Percentiles rank a stretch among this genome's conserved stretches.
Conservation (phyloP, 371 early-diverging fungal genomes). For the Fennellomyces sp. region DNA sequence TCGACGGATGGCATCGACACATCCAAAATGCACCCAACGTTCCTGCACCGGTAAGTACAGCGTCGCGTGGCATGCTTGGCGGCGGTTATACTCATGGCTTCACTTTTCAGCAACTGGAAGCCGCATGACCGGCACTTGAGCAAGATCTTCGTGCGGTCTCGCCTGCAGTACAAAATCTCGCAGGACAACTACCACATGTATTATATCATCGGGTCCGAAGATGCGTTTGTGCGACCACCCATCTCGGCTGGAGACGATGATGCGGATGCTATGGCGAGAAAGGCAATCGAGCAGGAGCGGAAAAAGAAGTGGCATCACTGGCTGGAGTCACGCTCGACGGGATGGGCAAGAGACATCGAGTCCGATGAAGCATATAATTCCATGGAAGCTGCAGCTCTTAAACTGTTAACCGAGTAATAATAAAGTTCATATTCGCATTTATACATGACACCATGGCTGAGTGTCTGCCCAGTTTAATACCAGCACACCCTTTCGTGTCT, state of each 20-base stretch:
- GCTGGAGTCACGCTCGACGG: slow-evolving; percentile 34
- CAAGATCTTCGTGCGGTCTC: slow-evolving; percentile 64
- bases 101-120: slow-evolving; percentile 61
- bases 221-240: slow-evolving; percentile 58
- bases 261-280: neutral
- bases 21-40: slow-evolving; percentile 58
- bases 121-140: slow-evolving; percentile 75
- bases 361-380: slow-evolving; percentile 23
- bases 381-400: slow-evolving; percentile 33
- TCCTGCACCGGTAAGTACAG: slow-evolving; percentile 68
- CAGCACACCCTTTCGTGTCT: too few relatives aligned
- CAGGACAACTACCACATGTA: slow-evolving; percentile 60
- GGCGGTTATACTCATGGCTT: too few relatives aligned
- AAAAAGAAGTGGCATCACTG: slow-evolving; percentile 17
- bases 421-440: neutral
- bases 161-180: slow-evolving; percentile 92
- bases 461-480: too few relatives aligned
- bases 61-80: too few relatives aligned
- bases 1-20: slow-evolving; percentile 74
- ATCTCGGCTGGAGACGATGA: neutral
- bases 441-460: too few relatives aligned
- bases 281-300: neutral
- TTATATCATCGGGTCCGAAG: slow-evolving; percentile 55
- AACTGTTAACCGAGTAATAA: slow-evolving; percentile 12
- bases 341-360: slow-evolving; percentile 29